Evolutionary conservation across 306 rosid genomes (phyloP), one percentile per base, ranked within the genome.

Genomic region (Vicia faba): DNA sequence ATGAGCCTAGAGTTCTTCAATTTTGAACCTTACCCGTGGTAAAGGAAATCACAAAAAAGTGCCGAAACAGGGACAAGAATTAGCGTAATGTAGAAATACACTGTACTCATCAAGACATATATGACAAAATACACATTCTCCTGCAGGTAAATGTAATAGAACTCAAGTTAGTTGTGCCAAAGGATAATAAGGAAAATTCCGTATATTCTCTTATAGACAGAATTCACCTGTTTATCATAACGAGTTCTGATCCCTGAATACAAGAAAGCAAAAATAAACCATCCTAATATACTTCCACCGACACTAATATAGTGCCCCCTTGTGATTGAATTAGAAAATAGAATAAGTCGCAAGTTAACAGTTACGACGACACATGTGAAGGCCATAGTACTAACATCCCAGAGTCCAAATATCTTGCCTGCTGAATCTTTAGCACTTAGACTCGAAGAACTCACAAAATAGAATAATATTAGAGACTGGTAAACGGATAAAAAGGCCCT

Each of bases 321-420:
- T 29, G 98, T 88, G 81, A 89, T 86, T 3, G 95, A 89, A 83
- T 93, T 93, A 67, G 93, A 86, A 35, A 75, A 77, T 91, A 89
- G 11, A 72, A 92, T 85, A 46, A 93, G 87, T 61, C 98, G 93
- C 71, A 87, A 74, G 78, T 81, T 93, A 78, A 89, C 96, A 3
- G 98, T 93, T 67, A 93, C 61, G 43, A 93, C 91, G 49, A 93
- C 87, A 80, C 98, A 86, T 3, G 98, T 84, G 82, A 84, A 93
- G 74, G 95, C 87, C 96, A 93, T 82, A 66, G 98, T 93, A 81
- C 98, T 83, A 74, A 89, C 88, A 84, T 93, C 98, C 96, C 92
- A 88, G 55, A 87, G 86, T 72, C 97, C 96, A 75, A 87, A 88
- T 71, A 81, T 74, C 79, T 82, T 86, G 62, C 98, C 98, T 13